A percentile compares a stretch with the other conserved stretches of the same genome.
Evolutionary conservation across 2,329 filamentous ascomycete genomes (phyloP).

Genomic region (Clonostachys rhizophaga): DNA sequence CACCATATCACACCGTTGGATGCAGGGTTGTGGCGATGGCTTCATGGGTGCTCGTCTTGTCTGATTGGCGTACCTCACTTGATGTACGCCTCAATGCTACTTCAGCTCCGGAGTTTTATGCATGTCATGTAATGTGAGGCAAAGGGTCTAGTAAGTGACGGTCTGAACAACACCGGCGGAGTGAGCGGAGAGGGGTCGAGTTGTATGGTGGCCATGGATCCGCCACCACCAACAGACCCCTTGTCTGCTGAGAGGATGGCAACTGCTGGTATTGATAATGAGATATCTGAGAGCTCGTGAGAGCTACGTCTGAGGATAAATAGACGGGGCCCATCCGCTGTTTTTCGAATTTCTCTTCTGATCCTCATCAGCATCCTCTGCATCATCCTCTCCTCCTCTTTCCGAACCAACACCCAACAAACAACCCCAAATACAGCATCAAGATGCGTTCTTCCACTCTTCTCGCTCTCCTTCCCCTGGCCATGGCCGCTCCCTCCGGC

Average conservation of each 20-base stretch:
- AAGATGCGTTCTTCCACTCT: conserved; percentile 24
- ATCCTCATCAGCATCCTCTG: conserved; percentile 1
- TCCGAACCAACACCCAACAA: not conserved
- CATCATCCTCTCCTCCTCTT: conserved; percentile 1
- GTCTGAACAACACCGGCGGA: not conserved
- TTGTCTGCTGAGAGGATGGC: not conserved
- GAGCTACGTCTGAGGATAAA: conserved; percentile 1
- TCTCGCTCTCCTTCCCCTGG: conserved; percentile 22
- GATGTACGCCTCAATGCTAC: not conserved
- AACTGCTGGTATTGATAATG: not conserved
- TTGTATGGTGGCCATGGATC: not conserved
- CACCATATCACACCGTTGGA: not conserved
- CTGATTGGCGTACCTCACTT: not conserved
- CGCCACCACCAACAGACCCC: not conserved
- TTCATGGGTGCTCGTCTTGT: not conserved
- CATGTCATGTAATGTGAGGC: too few relatives aligned
- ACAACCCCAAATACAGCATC: conserved; percentile 1
- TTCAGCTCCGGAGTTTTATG: too few relatives aligned
- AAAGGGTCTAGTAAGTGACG: not conserved
- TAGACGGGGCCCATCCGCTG: not conserved
- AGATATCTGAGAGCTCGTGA: too few relatives aligned
- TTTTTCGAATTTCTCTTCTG: not conserved
- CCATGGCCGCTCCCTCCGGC: conserved; percentile 17
- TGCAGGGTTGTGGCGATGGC: not conserved
- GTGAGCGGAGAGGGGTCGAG: not conserved